Evolutionary conservation across 352 stramenopile species (phyloP), one percentile per base, ranked within the genome.

Genomic region (Phytophthora ohioensis): DNA sequence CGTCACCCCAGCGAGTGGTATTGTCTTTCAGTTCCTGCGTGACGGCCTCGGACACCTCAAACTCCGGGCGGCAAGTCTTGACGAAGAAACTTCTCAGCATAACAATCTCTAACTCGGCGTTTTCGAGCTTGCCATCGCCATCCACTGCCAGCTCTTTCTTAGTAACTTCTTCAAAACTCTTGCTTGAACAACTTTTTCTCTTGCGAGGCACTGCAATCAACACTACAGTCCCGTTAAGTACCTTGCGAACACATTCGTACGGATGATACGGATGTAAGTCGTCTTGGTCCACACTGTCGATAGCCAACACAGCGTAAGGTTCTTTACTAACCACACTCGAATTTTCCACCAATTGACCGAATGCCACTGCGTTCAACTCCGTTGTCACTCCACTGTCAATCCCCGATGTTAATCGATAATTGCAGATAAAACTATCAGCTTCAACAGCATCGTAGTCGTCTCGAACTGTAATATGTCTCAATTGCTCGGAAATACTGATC

Each of bases 191-290:
- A 13, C 36, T 64, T 46, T 32, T 36, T 55, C 47, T 3, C 55
- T 32, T 27, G 5, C 47, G 34, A 3, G 64, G 30, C 3, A 65
- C 47, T 34, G 47, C 13, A 2, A 67, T 17, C 47, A 81, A 5
- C 2, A 76, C 30, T 0, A 63, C 60, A 4, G 71, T 64, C 5
- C 62, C 53, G 32, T 66, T 51, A 2, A 78, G 10, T 8, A 73
- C 54, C 42, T 78, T 76, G 2, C 69, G 72, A 8, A 79, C 32
- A 10, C 61, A 64, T 41, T 80, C 57, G 9, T 58, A 12, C 1
- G 70, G 73, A 0, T 66, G 35, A 15, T 84, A 84, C 12, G 77
- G 77, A 49, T 82, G 55, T 35, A 83, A 46, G 2, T 78, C 69
- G 42, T 83, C 76, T 15, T 75, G 35, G 17, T 80, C 71, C 11